phyloP scores from a whole-genome alignment of 345 rosid species.

The Populus euphratica region DNA sequence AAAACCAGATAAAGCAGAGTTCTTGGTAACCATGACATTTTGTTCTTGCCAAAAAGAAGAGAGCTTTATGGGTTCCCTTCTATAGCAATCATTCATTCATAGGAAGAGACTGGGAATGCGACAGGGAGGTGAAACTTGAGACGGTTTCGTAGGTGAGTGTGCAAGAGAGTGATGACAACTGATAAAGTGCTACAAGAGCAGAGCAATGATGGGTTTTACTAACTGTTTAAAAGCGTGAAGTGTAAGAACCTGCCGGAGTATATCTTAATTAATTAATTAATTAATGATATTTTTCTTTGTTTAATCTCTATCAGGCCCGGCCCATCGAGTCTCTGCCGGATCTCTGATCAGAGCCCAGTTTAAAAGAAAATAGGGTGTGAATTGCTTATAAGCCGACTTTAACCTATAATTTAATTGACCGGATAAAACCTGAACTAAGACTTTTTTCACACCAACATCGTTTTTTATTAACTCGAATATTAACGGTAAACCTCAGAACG shows the following conservation, averaged over 20 bases:
- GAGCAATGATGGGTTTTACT: not conserved
- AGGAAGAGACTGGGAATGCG: not conserved
- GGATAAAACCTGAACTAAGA: no score
- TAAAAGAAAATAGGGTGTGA: no score
- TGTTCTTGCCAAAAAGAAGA: not conserved
- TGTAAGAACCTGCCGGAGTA: not conserved
- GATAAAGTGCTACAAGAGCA: not conserved
- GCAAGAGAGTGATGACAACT: not conserved
- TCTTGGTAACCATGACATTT: conserved; percentile 26
- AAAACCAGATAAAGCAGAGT: conserved; percentile 6
- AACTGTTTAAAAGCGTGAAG: conserved; percentile 11
- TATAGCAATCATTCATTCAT: not conserved
- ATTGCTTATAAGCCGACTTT: no score
- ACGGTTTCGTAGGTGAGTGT: not conserved
- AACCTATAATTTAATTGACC: no score
- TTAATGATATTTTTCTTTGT: no score
- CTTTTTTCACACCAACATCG: no score
- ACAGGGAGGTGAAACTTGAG: not conserved
- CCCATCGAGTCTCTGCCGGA: no score
- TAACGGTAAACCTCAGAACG: no score
- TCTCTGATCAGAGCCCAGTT: no score
- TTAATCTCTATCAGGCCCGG: not conserved
- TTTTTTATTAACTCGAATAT: no score
- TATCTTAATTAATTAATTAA: not conserved
- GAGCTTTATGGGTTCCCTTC: not conserved